Evolutionary conservation across 2,329 filamentous ascomycete species (phyloP).

Genomic region (Aspergillus tamarii): DNA sequence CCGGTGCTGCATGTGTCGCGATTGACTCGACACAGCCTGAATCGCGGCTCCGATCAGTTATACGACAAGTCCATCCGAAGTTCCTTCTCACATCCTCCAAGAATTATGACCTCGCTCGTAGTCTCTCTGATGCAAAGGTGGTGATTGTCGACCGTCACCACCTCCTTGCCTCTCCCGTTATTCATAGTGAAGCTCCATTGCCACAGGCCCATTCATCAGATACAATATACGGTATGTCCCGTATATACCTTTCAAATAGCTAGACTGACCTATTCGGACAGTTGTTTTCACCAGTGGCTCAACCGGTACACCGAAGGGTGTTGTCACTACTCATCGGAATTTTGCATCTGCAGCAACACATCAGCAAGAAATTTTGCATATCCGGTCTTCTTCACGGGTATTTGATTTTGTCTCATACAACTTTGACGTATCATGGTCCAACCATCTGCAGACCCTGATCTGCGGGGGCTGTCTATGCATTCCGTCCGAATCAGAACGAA

Average conservation of each 20-base stretch:
- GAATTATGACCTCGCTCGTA: background rate
- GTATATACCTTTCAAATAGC: background rate
- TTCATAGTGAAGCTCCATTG: background rate
- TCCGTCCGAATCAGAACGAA: slow-evolving; percentile 32
- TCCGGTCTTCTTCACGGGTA: slow-evolving; percentile 18
- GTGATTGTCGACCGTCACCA: background rate
- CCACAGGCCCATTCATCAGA: background rate
- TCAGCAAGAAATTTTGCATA: background rate
- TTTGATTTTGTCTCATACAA: slow-evolving; percentile 50
- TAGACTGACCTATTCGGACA: background rate
- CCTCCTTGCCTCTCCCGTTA: background rate
- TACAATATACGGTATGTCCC: background rate
- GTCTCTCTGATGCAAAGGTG: background rate
- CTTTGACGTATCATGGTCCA: slow-evolving; percentile 54
- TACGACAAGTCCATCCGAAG: background rate
- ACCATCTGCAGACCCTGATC: slow-evolving; percentile 55
- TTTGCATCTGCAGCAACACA: slow-evolving; percentile 2
- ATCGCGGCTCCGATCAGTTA: background rate
- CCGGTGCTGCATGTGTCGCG: slow-evolving; percentile 49
- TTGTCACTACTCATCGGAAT: slow-evolving; percentile 60
- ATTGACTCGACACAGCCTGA: background rate
- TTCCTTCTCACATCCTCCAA: background rate
- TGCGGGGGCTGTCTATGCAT: slow-evolving; percentile 57
- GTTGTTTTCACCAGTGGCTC: slow-evolving; percentile 53
- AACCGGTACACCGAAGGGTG: slow-evolving; percentile 56